Evolutionary conservation across 2,329 filamentous ascomycete genomes (phyloP).

Genomic region (Epichloe coenophiala): DNA sequence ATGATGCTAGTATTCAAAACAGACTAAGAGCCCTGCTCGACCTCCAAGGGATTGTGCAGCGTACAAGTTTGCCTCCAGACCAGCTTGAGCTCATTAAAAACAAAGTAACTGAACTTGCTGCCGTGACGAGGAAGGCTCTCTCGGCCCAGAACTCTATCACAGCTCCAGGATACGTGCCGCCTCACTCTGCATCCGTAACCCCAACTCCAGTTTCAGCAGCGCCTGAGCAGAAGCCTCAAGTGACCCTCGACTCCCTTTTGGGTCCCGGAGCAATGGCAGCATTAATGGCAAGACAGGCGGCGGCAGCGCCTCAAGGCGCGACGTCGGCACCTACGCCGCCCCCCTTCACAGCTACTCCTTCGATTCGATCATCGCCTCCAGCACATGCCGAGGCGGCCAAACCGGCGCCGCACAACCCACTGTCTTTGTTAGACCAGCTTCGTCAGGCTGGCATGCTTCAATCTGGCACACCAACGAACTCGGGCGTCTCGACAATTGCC

Average conservation of each 20-base stretch:
- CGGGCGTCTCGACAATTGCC: conserved; percentile 20
- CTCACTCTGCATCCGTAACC: conserved; percentile 21
- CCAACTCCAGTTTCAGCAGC: conserved; percentile 18
- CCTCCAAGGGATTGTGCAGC: conserved; percentile 61
- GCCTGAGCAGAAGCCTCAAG: conserved; percentile 17
- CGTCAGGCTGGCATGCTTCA: conserved; percentile 54
- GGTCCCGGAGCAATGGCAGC: conserved; percentile 46
- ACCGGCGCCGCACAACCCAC: conserved; percentile 29
- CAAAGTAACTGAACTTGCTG: conserved; percentile 64
- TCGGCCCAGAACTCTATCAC: conserved; percentile 27
- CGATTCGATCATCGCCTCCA: conserved; percentile 36
- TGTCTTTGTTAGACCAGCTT: conserved; percentile 53
- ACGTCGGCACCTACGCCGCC: conserved; percentile 25
- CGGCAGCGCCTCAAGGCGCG: conserved; percentile 32
- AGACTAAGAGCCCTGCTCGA: conserved; percentile 76
- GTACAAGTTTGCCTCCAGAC: conserved; percentile 63
- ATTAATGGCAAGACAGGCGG: conserved; percentile 40
- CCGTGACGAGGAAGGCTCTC: conserved; percentile 44
- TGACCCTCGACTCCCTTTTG: conserved; percentile 46
- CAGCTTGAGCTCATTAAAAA: conserved; percentile 75
- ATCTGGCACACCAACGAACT: conserved; percentile 25
- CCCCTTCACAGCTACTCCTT: conserved; percentile 20
- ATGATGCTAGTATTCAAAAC: conserved; percentile 62
- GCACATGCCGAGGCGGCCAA: conserved; percentile 23
- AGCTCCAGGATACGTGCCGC: conserved; percentile 24